A percentile compares a stretch with the other conserved stretches of the same genome.
These are phyloP conservation scores for Cladosporium sp. DNA, from an alignment of 2,329 filamentous ascomycete genomes.

Conservation along the genomic window DNA sequence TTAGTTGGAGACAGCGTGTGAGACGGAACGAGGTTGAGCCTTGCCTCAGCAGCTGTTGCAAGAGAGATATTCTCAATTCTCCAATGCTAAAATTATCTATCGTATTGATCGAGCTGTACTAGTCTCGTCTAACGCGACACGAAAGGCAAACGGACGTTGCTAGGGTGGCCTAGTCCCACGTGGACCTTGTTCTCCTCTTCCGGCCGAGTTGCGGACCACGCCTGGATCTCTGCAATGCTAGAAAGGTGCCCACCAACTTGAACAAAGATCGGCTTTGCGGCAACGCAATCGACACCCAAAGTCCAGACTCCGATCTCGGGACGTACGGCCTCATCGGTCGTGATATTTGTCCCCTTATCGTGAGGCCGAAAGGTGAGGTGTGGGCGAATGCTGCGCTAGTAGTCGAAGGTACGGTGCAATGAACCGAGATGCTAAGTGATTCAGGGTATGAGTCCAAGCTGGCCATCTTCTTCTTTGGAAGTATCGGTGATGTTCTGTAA, in stretches of 20 bases:
- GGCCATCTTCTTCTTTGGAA: slow-evolving; percentile 30
- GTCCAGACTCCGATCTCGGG: slow-evolving; percentile 49
- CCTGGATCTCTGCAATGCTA: slow-evolving; percentile 38
- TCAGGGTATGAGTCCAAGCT: slow-evolving; percentile 16
- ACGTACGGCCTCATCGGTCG: slow-evolving; percentile 39
- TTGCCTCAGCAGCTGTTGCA: too few species aligned
- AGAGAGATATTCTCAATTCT: too few species aligned
- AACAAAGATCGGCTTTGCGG: slow-evolving; percentile 31
- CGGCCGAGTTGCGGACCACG: slow-evolving; percentile 36
- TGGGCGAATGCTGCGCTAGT: slow-evolving; percentile 10
- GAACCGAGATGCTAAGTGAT: slow-evolving; percentile 16
- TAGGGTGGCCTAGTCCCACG: slow-evolving; percentile 36
- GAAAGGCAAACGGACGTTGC: slow-evolving; percentile 38
- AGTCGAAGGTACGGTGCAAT: slow-evolving; percentile 16
- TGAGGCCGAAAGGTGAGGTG: slow-evolving; percentile 18
- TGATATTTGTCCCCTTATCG: slow-evolving; percentile 36
- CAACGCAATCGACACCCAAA: slow-evolving; percentile 44
- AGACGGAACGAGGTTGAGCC: too few species aligned
- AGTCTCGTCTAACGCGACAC: slow-evolving; percentile 8
- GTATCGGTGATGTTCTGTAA: slow-evolving; percentile 38
- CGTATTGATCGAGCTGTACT: too few species aligned
- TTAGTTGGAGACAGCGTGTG: too few species aligned
- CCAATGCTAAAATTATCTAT: too few species aligned
- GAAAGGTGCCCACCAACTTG: slow-evolving; percentile 20
- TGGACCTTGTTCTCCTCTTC: slow-evolving; percentile 40